Conservation (phyloP, 1,284 basidiomycete genomes). For the Cutaneotrichosporon sp. region DNA sequence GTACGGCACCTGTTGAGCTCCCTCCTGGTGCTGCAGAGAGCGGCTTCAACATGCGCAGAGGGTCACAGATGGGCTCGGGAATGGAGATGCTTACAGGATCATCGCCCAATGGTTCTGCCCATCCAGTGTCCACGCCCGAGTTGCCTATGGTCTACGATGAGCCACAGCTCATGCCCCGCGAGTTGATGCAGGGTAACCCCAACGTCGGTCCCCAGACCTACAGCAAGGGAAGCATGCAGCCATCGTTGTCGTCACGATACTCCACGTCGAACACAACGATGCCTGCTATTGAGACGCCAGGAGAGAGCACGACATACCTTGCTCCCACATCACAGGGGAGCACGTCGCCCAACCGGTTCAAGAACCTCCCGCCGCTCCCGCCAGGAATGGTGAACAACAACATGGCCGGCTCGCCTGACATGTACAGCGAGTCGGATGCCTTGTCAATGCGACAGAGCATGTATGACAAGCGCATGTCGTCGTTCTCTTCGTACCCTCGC, state of each 20-base stretch:
- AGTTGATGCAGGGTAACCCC: slow-evolving; percentile 1
- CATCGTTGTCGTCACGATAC: slow-evolving; percentile 16
- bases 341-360: slow-evolving; percentile 39
- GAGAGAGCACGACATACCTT: slow-evolving; percentile 12
- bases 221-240: slow-evolving; percentile 15
- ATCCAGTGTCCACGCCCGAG: slow-evolving; percentile 1
- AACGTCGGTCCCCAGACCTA: background rate
- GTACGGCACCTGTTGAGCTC: slow-evolving; percentile 15
- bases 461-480: slow-evolving; percentile 21
- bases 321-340: background rate
- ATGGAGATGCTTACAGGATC: slow-evolving; percentile 31
- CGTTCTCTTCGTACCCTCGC: slow-evolving; percentile 4
- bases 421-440: slow-evolving; percentile 10
- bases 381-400: slow-evolving; percentile 11
- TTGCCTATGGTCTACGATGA: slow-evolving; percentile 12
- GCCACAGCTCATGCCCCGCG: slow-evolving; percentile 6
- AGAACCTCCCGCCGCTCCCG: slow-evolving; percentile 44
- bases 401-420: slow-evolving; percentile 6
- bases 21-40: slow-evolving; percentile 14
- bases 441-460: slow-evolving; percentile 6
- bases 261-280: slow-evolving; percentile 14
- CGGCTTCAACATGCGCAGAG: slow-evolving; percentile 5
- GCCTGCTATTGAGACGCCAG: slow-evolving; percentile 15
- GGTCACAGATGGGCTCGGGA: slow-evolving; percentile 24
- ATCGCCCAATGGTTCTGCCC: background rate